Base-by-base conservation (phyloP, 2,329 filamentous ascomycete species). In the Hyphodiscus sp. region DNA sequence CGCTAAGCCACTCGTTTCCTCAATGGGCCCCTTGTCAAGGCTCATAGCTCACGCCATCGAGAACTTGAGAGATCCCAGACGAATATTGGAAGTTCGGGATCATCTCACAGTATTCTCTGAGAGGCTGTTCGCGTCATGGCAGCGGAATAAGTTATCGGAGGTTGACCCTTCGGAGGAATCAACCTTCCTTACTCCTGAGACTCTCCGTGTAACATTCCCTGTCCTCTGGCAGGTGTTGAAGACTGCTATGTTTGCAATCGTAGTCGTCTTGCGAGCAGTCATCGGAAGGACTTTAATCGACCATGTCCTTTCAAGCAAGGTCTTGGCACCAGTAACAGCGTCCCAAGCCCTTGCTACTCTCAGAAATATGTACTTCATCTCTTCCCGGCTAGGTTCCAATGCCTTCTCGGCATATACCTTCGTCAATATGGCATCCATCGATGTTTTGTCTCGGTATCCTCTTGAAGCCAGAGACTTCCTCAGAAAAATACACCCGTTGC, bases 321-420 rank as follows among this genome's bases (percentile, higher is more conserved):
- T 38, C 70, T 74, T 52, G 73, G 83, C 81, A 1, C 81, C 83
- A 1, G 72, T 75, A 41, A 71, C 86, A 29, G 82, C 82, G 6
- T 77, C 79, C 41, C 81, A 86, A 65, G 73, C 77, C 2, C 75
- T 89, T 18, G 76, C 83, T 50, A 80, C 78, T 9, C 76, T 89
- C 16, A 79, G 83, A 38, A 81, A 84, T 61, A 71, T 86, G 26
- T 85, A 84, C 65, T 89, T 89, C 66, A 79, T 89, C 53, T 83
- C 83, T 1, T 80, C 80, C n/a, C 76, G 83, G 20, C 73, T 83
- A 20, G 83, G 83, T 5, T 76, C 80, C 13, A 78, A 79, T 44
- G 77, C 80, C 0, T 87, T 87, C 53, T 85, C 84, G 2, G 83
- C 86, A 61, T 85, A 87, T 63, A 81, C 77, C 2, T 89, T 88